phyloP scores from a whole-genome alignment of 805 yeast genomes.

The Wickerhamiella kurtzmanii region DNA sequence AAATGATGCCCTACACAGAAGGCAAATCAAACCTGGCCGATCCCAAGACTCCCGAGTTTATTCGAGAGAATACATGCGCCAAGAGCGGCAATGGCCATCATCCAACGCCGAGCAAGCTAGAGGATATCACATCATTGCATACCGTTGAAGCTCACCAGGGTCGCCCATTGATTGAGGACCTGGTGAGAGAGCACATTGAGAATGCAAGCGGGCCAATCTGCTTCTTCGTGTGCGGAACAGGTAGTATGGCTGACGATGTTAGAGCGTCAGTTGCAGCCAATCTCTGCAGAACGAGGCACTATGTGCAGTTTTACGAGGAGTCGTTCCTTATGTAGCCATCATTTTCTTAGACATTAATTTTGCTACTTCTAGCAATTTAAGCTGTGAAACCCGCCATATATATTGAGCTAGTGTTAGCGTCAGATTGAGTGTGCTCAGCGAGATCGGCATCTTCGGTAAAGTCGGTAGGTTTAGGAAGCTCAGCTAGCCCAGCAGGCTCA shows the following conservation, averaged over 20 bases:
- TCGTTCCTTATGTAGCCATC: conserved; percentile 8
- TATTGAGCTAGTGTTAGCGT: not conserved
- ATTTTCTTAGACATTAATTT: not conserved
- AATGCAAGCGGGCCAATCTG: conserved; percentile 8
- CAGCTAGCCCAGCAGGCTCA: not conserved
- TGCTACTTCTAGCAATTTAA: not conserved
- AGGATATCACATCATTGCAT: not conserved
- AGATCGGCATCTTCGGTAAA: not conserved
- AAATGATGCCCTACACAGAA: too few species aligned
- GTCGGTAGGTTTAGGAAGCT: not conserved
- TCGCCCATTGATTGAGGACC: not conserved
- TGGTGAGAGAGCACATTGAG: conserved; percentile 3
- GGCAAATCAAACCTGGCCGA: too few species aligned
- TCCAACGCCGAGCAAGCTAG: not conserved
- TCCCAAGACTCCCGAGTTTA: too few species aligned
- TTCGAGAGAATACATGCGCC: too few species aligned
- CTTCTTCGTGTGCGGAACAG: conserved; percentile 14
- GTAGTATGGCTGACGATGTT: conserved; percentile 10
- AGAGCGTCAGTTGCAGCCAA: conserved; percentile 9
- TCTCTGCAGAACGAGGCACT: conserved; percentile 5
- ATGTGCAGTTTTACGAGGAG: conserved; percentile 13
- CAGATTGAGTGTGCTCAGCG: not conserved
- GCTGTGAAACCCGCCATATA: too few species aligned
- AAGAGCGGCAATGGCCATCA: not conserved
- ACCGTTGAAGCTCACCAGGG: not conserved